Conservation (phyloP, 2,329 filamentous ascomycete species). For the Xylaria sp. region DNA sequence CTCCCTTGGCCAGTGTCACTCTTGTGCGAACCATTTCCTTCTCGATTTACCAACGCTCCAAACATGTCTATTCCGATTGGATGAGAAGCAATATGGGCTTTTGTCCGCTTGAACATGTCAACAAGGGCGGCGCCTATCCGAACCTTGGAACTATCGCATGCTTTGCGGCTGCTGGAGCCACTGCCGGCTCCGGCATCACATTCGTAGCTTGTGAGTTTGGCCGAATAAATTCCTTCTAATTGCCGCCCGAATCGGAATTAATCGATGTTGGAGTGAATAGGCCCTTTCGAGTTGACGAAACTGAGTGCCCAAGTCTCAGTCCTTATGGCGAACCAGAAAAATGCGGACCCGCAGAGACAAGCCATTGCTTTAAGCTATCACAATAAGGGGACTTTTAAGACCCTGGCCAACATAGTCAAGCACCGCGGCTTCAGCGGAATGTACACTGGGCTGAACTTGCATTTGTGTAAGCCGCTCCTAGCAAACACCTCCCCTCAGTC, state of each 20-base stretch:
- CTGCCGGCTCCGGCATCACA: conserved; percentile 78
- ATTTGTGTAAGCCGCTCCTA: conserved; percentile 64
- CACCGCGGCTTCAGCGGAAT: conserved; percentile 73
- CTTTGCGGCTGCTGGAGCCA: conserved; percentile 77
- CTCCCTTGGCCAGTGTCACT: conserved; percentile 79
- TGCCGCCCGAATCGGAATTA: conserved; percentile 5
- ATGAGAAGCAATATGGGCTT: conserved; percentile 67
- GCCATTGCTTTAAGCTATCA: conserved; percentile 70
- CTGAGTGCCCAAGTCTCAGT: conserved; percentile 84
- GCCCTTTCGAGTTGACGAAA: conserved; percentile 88
- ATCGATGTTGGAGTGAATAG: conserved; percentile 43
- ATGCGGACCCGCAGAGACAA: conserved; percentile 53
- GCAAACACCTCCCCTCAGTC: not conserved
- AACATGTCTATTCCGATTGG: conserved; percentile 72
- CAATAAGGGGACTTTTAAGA: conserved; percentile 76
- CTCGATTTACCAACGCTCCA: conserved; percentile 77
- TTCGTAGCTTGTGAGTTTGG: conserved; percentile 69
- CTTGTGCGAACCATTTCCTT: conserved; percentile 78
- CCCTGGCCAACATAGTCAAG: conserved; percentile 75
- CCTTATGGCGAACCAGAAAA: conserved; percentile 65
- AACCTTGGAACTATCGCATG: conserved; percentile 73
- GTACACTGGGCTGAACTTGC: conserved; percentile 79
- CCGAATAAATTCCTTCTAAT: not conserved
- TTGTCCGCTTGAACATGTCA: conserved; percentile 75
- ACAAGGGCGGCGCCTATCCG: conserved; percentile 69